These are phyloP conservation scores for Dictyostelium brefeldianum DNA, from an alignment of 78 protist species.

Conservation along the genomic window DNA sequence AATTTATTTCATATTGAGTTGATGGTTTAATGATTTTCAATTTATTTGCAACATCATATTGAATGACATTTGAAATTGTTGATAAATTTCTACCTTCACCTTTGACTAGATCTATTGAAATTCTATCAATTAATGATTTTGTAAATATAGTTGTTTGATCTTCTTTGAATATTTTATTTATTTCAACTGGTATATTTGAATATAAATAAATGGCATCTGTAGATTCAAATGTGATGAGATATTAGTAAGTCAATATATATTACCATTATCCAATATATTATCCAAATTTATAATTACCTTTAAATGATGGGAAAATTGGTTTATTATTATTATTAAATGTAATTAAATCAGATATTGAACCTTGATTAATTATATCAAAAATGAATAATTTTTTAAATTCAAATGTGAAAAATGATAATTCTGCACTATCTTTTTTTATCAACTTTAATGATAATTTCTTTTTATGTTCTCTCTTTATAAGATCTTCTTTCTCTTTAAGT, in stretches of 20 bases:
- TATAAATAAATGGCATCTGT: background rate
- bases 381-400: background rate
- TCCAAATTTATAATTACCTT: too few relatives aligned
- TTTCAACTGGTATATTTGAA: background rate
- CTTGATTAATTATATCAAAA: background rate
- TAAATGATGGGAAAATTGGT: background rate
- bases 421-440: background rate
- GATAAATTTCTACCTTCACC: background rate
- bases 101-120: background rate
- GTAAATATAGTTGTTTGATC: background rate
- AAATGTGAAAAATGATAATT: background rate
- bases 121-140: background rate
- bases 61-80: background rate
- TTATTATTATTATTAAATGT: too few relatives aligned
- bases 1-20: background rate
- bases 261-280: too few relatives aligned
- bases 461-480: too few relatives aligned
- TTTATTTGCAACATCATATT: background rate
- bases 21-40: background rate
- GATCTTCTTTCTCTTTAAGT: too few relatives aligned
- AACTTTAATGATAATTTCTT: too few relatives aligned
- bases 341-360: background rate
- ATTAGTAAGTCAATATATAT: too few relatives aligned
- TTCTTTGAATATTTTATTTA: background rate
- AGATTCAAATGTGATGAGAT: too few relatives aligned